These are phyloP conservation scores for Globisporangium parvum DNA, from an alignment of 352 stramenopile species.

Conservation along the genomic window DNA sequence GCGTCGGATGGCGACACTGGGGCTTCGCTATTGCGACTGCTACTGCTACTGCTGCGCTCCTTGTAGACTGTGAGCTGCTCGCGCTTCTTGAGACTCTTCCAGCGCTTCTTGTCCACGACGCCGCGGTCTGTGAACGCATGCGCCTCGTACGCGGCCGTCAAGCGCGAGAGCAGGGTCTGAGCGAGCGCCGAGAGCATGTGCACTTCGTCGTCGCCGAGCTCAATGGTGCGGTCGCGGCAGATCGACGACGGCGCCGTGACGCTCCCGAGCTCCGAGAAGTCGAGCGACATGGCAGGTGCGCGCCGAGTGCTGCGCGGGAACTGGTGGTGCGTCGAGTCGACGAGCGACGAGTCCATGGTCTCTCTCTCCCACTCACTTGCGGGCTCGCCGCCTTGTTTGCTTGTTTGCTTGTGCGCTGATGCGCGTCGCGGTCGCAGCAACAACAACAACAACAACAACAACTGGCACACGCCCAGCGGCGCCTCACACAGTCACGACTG, in stretches of 20 bases:
- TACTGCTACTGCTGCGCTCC: conserved; percentile 14
- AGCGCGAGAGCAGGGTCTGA: conserved; percentile 31
- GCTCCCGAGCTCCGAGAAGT: conserved; percentile 6
- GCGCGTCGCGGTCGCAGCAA: no score
- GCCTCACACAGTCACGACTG: no score
- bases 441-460: no score
- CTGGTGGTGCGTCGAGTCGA: not conserved
- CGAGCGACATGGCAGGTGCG: not conserved
- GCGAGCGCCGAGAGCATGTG: conserved; percentile 34
- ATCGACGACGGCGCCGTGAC: conserved; percentile 8
- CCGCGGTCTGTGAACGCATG: conserved; percentile 15
- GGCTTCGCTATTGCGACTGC: not conserved
- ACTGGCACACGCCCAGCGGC: no score
- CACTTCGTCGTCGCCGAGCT: conserved; percentile 49
- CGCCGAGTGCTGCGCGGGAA: not conserved
- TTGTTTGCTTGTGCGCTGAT: no score
- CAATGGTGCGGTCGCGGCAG: conserved; percentile 5
- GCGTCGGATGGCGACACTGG: not conserved
- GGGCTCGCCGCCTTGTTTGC: conserved; percentile 3
- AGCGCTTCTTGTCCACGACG: conserved; percentile 38
- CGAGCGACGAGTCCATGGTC: conserved; percentile 1
- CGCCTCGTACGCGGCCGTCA: conserved; percentile 29
- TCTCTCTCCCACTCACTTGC: no score
- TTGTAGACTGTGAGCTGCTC: conserved; percentile 57
- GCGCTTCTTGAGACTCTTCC: conserved; percentile 62